Base-by-base conservation (phyloP, 805 yeast genomes). In the Saturnispora galanensis region DNA sequence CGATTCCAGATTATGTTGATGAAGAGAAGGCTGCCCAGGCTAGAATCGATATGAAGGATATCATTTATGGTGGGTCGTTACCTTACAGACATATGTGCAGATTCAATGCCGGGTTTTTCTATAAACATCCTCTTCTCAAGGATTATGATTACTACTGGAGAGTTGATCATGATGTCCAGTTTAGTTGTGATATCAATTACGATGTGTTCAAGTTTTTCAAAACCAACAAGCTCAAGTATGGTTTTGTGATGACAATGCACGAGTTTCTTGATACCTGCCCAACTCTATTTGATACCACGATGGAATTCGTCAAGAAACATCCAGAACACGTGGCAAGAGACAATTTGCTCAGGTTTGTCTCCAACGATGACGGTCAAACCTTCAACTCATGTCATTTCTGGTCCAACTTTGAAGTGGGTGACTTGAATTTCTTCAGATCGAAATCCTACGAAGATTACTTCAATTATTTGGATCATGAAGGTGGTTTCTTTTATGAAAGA, bases 141-240 rank as follows among this genome's bases (percentile, higher is more conserved):
- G 81, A 84, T n/a, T 86, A 81, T 64, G 86, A 83, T 49, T 87
- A 81, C 73, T 87, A 88, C 70, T 87, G 96, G 96, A 78, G 96
- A 64, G 93, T 87, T 42, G 96, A 87, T 63, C 95, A 96, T 13
- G 83, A 77, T 58, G 75, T 83, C 59, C 74, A 74, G 62, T 74
- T 86, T 53, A 79, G 69, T 64, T 87, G 95, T 69, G 95, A 87
- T 63, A 68, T 87, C 47, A 77, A 80, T 57, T 81, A 79, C 62
- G 94, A 84, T 60, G 67, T 81, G 28, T 85, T 85, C 74, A 76
- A 79, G 63, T 84, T 72, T 64, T 84, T 85, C 94, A 69, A 74
- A 53, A 88, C 81, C 49, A 80, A 82, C 58, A 67, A 75, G 52
- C 80, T 81, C 66, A 71, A 69, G 51, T 85, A 85, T 57, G 84